A percentile compares a stretch with the other conserved stretches of the same genome.
phyloP scores from a whole-genome alignment of 2,329 filamentous ascomycete species.

The Monosporascus sp. region DNA sequence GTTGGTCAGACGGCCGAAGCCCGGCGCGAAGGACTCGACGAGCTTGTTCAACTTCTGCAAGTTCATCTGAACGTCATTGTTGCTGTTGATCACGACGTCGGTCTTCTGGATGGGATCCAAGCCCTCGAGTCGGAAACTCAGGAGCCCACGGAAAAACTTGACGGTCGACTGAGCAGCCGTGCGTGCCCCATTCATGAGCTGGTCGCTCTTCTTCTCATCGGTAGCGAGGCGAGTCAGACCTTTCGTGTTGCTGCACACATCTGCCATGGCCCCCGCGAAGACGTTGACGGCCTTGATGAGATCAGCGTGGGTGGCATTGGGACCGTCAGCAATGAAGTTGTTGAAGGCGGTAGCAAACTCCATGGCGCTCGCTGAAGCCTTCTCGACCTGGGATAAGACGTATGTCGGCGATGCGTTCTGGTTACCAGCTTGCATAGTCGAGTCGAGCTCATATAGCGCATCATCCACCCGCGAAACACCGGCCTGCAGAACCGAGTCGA shows the following conservation, averaged over 20 bases:
- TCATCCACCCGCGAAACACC: slow-evolving; percentile 94
- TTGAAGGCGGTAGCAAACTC: slow-evolving; percentile 98
- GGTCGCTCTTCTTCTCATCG: slow-evolving; percentile 90
- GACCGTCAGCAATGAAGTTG: slow-evolving; percentile 95
- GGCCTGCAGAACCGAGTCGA: slow-evolving; percentile 91
- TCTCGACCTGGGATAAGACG: slow-evolving; percentile 94
- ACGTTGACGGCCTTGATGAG: slow-evolving; percentile 90
- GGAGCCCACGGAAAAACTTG: slow-evolving; percentile 89
- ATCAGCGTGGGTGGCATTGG: slow-evolving; percentile 81
- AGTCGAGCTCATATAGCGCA: slow-evolving; percentile 94
- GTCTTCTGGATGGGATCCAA: slow-evolving; percentile 90
- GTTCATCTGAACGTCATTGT: slow-evolving; percentile 92
- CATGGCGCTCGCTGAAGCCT: slow-evolving; percentile 88
- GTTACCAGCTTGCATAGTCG: slow-evolving; percentile 96
- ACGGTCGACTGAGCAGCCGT: slow-evolving; percentile 83
- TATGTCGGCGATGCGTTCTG: slow-evolving; percentile 95
- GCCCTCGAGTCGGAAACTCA: slow-evolving; percentile 89
- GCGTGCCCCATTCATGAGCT: slow-evolving; percentile 75
- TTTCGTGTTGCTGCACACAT: slow-evolving; percentile 95
- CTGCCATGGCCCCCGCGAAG: slow-evolving; percentile 84
- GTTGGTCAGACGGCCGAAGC: slow-evolving; percentile 72
- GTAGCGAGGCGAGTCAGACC: slow-evolving; percentile 88
- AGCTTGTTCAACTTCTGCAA: slow-evolving; percentile 91
- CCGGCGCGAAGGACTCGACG: slow-evolving; percentile 86
- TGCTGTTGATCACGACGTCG: slow-evolving; percentile 95